Evolutionary conservation across 139 green algal genomes (phyloP), one percentile per base, ranked within the genome.

Genomic region (Choricystis sp.): DNA sequence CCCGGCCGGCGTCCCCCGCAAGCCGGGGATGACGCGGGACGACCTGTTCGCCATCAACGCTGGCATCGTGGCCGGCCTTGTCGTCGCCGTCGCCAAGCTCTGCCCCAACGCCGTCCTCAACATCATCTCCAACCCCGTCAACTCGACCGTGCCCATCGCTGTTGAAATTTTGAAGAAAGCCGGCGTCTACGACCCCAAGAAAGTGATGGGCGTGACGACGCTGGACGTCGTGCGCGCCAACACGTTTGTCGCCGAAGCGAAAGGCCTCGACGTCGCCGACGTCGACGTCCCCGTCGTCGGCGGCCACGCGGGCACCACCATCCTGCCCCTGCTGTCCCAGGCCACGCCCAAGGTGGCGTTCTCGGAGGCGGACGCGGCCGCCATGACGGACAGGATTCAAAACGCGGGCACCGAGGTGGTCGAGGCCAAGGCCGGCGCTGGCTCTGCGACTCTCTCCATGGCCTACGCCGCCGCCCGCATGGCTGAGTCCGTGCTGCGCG

Each of bases 11-110:
- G 83, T 95, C 16, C 92, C 92, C 1, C 83, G 92, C 62, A 98
- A 98, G 81, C 92, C 92, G 21, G 92, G 92, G 73, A 98, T 98
- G 92, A 97, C 92, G 4, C 84, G 92, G 26, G 92, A 98, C 69
- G 92, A 98, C 72, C 81, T 98, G 20, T 98, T 98, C 86, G 92
- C 95, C 74, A 97, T 96, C 78, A 99, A 99, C 69, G 92, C 92
- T 2, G 82, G 87, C 63, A 99, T 99, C 61, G 93, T 99, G 3
- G 81, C 83, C 64, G 74, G 56, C n/a, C 83, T 99, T 29, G 73
- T 75, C 24, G 81, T 93, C 74, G 89, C 62, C 4, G 64, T 88
- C 19, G 86, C 89, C 26, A 71, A 79, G 63, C 57, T 87, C 65
- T 92, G 81, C 68, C 92, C 86, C 40, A 64, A 77, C 14, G 87